Evolutionary conservation across 2,329 filamentous ascomycete genomes (phyloP).

Genomic region (Diaporthe sp.): DNA sequence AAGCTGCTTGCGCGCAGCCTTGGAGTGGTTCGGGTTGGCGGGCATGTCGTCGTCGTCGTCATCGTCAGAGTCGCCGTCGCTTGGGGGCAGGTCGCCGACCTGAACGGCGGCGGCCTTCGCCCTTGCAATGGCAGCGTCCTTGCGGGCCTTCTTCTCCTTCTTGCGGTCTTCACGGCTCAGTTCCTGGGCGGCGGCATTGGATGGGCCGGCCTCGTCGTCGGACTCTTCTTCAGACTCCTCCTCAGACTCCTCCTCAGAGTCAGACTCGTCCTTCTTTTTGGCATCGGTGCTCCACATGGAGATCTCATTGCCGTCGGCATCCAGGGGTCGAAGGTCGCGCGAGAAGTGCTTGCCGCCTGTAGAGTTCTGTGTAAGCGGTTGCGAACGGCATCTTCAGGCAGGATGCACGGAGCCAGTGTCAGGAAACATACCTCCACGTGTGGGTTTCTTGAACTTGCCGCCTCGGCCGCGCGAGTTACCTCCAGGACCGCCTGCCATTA

Average conservation of each 20-base stretch:
- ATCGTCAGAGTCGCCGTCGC: slow-evolving; percentile 73
- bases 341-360: slow-evolving; percentile 96
- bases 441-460: slow-evolving; percentile 95
- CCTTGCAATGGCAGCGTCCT: slow-evolving; percentile 87
- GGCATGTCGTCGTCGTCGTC: slow-evolving; percentile 77
- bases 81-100: slow-evolving; percentile 88
- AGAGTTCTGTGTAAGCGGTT: slow-evolving; percentile 41
- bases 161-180: slow-evolving; percentile 90
- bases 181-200: slow-evolving; percentile 55
- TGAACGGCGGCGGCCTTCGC: slow-evolving; percentile 79
- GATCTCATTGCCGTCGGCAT: slow-evolving; percentile 89
- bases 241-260: slow-evolving; percentile 62
- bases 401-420: not conserved
- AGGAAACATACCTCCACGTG: slow-evolving; percentile 80
- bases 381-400: not conserved
- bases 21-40: slow-evolving; percentile 92
- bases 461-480: slow-evolving; percentile 80
- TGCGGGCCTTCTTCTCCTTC: slow-evolving; percentile 89
- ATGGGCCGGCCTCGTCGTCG: slow-evolving; percentile 53
- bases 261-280: slow-evolving; percentile 60
- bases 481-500: slow-evolving; percentile 63
- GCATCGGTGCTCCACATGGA: slow-evolving; percentile 85
- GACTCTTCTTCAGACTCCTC: slow-evolving; percentile 65
- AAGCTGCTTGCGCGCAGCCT: slow-evolving; percentile 75
- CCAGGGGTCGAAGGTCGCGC: slow-evolving; percentile 87